Evolutionary conservation across 139 green algal species (phyloP).

Genomic region (Limnomonas spitsbergensis): DNA sequence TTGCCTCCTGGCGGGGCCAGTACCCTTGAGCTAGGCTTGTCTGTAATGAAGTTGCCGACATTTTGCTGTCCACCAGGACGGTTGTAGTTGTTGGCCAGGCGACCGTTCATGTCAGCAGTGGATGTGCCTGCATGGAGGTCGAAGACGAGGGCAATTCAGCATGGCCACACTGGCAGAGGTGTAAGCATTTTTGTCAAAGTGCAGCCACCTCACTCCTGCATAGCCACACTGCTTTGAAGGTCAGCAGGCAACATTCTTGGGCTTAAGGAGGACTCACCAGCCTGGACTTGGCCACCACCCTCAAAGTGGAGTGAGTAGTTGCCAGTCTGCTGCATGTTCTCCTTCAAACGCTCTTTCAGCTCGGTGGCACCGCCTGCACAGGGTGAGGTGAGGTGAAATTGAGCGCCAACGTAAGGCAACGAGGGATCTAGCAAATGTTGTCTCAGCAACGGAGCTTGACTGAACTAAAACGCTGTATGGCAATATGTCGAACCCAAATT

Average conservation of each 20-base stretch:
- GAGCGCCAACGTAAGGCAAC: no score
- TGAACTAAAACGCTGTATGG: no score
- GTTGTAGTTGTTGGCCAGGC: conserved; percentile 14
- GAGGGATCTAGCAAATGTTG: no score
- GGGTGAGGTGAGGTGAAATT: no score
- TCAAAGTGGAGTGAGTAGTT: not conserved
- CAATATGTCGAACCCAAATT: no score
- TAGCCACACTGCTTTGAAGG: not conserved
- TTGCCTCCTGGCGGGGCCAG: conserved; percentile 70
- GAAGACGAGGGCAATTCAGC: not conserved
- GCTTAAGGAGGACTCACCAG: not conserved
- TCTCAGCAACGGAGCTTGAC: no score
- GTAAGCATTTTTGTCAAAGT: not conserved
- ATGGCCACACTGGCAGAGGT: not conserved
- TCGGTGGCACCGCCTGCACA: not conserved
- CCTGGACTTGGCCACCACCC: not conserved
- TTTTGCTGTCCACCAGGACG: conserved; percentile 23
- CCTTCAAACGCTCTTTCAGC: conserved; percentile 1
- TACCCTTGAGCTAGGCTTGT: conserved; percentile 57
- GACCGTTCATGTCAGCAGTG: not conserved
- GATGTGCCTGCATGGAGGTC: not conserved
- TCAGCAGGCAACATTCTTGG: not conserved
- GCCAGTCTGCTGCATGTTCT: conserved; percentile 13
- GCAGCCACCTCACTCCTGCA: not conserved
- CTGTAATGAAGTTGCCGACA: conserved; percentile 49